Evolutionary conservation across 768 basidiomycete genomes (phyloP), one percentile per base, ranked within the genome.

Genomic region (Naganishia onofrii): DNA sequence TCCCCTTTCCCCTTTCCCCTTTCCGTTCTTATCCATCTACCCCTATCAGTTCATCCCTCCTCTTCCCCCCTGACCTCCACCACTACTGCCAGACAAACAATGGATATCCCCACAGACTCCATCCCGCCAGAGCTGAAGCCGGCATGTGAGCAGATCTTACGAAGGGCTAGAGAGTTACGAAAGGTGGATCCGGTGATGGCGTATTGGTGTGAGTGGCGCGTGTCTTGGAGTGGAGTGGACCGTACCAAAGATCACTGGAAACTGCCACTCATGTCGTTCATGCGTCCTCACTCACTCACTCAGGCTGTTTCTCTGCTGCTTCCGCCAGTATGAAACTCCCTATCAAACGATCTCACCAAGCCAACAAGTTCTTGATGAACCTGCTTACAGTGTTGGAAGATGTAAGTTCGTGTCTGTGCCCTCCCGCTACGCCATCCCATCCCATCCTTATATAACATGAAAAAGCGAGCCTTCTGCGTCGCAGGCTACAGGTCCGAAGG

Each of bases 271-370:
- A 28, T 28, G 52, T 32, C 12, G 9, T 21, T 46, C 8, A 8
- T 60, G 29, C 58, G 6, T 52, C 13, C 29, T 21, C 29, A 28
- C 23, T 55, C 9, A 15, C n/a, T 12, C 26, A 23, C 9, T 1
- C 53, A 94, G 92, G 89, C 83, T 89, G 89, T 52, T 96, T 93
- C 84, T 89, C 93, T 80, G 94, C 92, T 70, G 91, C 92, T 0
- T 91, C 96, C 80, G 83, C 90, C 53, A 93, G 92, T 63, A 89
- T 97, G 75, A 44, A 31, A 13, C 26, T 63, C 12, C 83, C 85
- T 46, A 72, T 81, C 51, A 79, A 82, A 26, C 82, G 90, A 77
- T 89, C 89, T 70, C 84, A 86, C 23, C 88, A 89, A 71, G 89
- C 85, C 9, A 89, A 90, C 2, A 84, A 84, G 31, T 86, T 91